Base-by-base conservation (phyloP, 306 rosid species). In the Glycine tomentella region DNA sequence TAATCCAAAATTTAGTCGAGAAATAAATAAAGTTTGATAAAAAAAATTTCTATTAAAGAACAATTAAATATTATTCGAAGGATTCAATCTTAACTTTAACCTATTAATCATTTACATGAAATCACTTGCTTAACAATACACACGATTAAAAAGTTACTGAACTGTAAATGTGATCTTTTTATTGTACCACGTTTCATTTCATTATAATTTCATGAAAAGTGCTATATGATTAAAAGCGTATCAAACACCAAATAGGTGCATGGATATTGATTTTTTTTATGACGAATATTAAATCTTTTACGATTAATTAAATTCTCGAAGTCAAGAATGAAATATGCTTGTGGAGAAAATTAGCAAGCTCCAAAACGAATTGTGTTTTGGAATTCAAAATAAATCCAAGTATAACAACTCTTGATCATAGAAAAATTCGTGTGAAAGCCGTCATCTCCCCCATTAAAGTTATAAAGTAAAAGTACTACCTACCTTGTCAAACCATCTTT, bases 391-490 rank as follows among this genome's bases (percentile, higher is more conserved):
- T 16, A 46, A 15, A 68, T 16, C 38, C 1, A 44, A 67, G 5
- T 44, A 67, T 17, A 9, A 17, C 8, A 69, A 11, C 16, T 4
- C 2, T 4, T 46, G 16, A 46, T 46, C 1, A 11, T 69, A 20
- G 3, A 69, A 69, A 46, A 69, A 50, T 3, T 44, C 16, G 73
- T 48, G 74, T 68, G 74, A 68, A 68, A 44, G 74, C 38, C 38
- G n/a, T 34, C 36, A 15, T 45, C 55, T 51, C 25, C 59, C 73
- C 73, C 55, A 4, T 68, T 20, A 68, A 44, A 48, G 36, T 15
- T 34, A 16, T 10, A 69, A 69, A 45, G 58, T 14, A n/a, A 69
- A 69, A 45, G 58, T 5, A n/a, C 40, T 12, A 69, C 58, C 11
- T 17, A 9, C 15, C 74, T 69, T 69, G 74, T 48, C 20, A 25